Conservation (phyloP, 75 land plant species). For the Cryptomeria japonica region DNA sequence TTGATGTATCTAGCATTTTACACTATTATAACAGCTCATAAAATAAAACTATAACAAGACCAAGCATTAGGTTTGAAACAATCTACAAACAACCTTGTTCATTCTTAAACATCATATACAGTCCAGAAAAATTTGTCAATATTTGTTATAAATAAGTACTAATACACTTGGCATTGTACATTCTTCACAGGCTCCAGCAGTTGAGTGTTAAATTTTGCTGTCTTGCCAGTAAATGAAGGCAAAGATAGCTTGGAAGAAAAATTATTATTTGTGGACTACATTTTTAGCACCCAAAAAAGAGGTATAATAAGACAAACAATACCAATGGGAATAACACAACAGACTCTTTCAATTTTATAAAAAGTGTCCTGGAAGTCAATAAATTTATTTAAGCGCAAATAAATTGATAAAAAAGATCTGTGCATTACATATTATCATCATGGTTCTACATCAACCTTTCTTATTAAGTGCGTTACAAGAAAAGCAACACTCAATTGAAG, state of each 20-base stretch:
- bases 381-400: neutral
- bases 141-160: neutral
- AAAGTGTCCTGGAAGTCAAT: neutral
- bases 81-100: neutral
- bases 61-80: neutral
- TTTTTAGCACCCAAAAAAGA: neutral
- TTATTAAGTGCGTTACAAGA: neutral
- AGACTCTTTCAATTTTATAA: neutral
- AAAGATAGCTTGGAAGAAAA: neutral
- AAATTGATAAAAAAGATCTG: neutral
- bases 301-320: neutral
- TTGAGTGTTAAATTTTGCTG: neutral
- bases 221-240: neutral
- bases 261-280: neutral
- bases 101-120: neutral
- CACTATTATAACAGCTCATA: neutral
- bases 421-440: neutral
- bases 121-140: neutral
- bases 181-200: neutral
- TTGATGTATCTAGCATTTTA: neutral
- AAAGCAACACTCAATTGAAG: neutral
- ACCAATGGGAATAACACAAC: neutral
- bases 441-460: neutral
- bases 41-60: neutral
- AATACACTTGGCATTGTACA: neutral